Evolutionary conservation across 1,139 yeast genomes (phyloP), one percentile per base, ranked within the genome.

Genomic region (Hemisphaericaspora xylofermentans): DNA sequence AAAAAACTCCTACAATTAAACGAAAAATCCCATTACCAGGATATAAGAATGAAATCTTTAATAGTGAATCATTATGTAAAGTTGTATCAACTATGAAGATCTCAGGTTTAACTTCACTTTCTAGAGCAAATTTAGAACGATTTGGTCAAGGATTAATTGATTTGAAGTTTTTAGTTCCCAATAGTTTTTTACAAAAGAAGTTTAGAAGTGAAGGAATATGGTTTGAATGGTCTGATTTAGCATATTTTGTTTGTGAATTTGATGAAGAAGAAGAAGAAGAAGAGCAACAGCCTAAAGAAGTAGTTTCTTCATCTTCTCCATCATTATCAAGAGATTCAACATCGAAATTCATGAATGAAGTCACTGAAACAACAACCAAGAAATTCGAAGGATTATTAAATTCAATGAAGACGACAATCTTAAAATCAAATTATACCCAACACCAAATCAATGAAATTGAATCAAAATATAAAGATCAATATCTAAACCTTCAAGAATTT

Each of bases 171-270:
- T 51, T 71, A 15, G 51, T 57, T 1, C 64, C 67, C 1, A 61
- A 71, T 1, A 66, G 68, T 14, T 54, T 70, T 40, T 57, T 71
- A 34, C 53, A 61, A 2, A 61, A 54, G 42, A 69, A 64, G 48
- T 73, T 73, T 50, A 66, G 57, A 41, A 67, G 74, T 47, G 76
- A 70, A 45, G 68, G 68, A 2, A 62, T 69, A 67, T 71, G 76
- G 76, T 69, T 70, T 43, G 78, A 72, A 48, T 72, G 77, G 77
- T 56, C 74, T 2, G 74, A 68, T 13, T 48, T 62, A 33, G 68
- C 74, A 6, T 30, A 51, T 3, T 55, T 43, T 28, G 52, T 58
- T 4, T 53, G 63, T 6, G 50, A 50, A 13, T 56, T 45, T 38
- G 40, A 45, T 12, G 30, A 29, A 9, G 26, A 13, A 3, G 22